A percentile compares a stretch with the other conserved stretches of the same genome.
These are phyloP conservation scores for Gymnopus androsaceus DNA, from an alignment of 1,284 basidiomycete genomes.

Conservation along the genomic window DNA sequence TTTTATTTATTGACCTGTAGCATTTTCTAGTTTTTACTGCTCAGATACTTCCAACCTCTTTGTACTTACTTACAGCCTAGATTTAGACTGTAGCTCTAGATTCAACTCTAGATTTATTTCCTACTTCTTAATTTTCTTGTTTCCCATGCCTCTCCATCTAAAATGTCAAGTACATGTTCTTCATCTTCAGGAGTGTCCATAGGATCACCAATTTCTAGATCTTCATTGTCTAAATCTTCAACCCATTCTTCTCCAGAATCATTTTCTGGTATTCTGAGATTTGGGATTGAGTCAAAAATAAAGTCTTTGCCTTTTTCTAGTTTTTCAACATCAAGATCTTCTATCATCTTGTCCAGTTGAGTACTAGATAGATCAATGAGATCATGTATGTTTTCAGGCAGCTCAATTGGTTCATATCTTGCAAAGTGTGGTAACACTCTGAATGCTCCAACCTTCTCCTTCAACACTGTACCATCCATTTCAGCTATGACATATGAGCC, in stretches of 20 bases:
- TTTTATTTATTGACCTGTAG: too few species aligned
- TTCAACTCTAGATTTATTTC: too few species aligned
- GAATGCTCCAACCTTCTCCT: slow-evolving; percentile 26
- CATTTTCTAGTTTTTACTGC: too few species aligned
- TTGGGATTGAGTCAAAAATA: not conserved
- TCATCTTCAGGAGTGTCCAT: too few species aligned
- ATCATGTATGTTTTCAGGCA: slow-evolving; percentile 8
- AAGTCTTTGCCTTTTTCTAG: not conserved
- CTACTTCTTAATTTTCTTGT: too few species aligned
- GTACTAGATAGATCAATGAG: slow-evolving; percentile 5
- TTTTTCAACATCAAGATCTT: not conserved
- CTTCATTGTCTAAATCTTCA: not conserved
- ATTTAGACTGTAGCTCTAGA: too few species aligned
- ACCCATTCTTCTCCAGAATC: not conserved
- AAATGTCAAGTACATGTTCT: too few species aligned
- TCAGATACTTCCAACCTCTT: too few species aligned
- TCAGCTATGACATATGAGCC: slow-evolving; percentile 27
- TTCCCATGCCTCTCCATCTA: too few species aligned
- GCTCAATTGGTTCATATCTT: not conserved
- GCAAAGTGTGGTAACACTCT: slow-evolving; percentile 26
- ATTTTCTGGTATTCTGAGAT: not conserved
- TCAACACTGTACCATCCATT: slow-evolving; percentile 24
- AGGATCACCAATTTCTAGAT: not conserved
- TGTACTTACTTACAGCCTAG: too few species aligned
- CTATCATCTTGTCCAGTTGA: slow-evolving; percentile 1